Percentiles rank a stretch among this genome's conserved stretches.
Evolutionary conservation across 2,329 filamentous ascomycete genomes (phyloP).

Genomic region (Xylaria arbuscula): DNA sequence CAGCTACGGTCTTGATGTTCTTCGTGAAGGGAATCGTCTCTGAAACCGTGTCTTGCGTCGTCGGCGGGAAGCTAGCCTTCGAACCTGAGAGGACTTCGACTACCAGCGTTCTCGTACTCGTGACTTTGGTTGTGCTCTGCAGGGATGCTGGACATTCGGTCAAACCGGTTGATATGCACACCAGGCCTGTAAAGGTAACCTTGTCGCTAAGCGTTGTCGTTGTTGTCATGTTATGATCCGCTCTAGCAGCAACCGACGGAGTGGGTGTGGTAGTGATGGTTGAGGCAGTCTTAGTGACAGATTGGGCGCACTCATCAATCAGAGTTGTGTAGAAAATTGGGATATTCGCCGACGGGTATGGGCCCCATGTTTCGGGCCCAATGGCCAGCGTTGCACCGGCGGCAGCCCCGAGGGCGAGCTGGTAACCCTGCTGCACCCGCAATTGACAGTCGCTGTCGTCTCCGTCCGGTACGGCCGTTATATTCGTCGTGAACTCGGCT

Average conservation of each 20-base stretch:
- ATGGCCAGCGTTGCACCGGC: constrained; percentile 64
- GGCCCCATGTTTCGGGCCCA: constrained; percentile 60
- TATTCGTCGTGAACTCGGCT: constrained; percentile 64
- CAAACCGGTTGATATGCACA: constrained; percentile 56
- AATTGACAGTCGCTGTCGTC: constrained; percentile 57
- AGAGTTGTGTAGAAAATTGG: constrained; percentile 66
- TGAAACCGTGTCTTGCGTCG: constrained; percentile 49
- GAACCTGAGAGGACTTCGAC: constrained; percentile 55
- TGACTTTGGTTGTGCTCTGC: constrained; percentile 57
- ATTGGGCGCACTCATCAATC: constrained; percentile 54
- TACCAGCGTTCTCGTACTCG: constrained; percentile 54
- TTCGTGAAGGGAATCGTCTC: constrained; percentile 57
- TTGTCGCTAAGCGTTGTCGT: constrained; percentile 56
- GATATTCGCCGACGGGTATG: constrained; percentile 57
- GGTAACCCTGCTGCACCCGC: constrained; percentile 61
- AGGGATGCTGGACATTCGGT: constrained; percentile 63
- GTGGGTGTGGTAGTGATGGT: constrained; percentile 35
- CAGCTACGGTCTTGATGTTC: constrained; percentile 51
- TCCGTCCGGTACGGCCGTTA: constrained; percentile 54
- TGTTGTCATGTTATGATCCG: constrained; percentile 45
- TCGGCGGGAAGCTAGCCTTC: constrained; percentile 55
- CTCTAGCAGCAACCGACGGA: constrained; percentile 35
- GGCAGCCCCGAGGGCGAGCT: constrained; percentile 63
- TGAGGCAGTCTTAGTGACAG: constrained; percentile 44
- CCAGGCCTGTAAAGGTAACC: constrained; percentile 57